Conservation (phyloP, 2,329 filamentous ascomycete genomes). For the Diaporthe australafricana region DNA sequence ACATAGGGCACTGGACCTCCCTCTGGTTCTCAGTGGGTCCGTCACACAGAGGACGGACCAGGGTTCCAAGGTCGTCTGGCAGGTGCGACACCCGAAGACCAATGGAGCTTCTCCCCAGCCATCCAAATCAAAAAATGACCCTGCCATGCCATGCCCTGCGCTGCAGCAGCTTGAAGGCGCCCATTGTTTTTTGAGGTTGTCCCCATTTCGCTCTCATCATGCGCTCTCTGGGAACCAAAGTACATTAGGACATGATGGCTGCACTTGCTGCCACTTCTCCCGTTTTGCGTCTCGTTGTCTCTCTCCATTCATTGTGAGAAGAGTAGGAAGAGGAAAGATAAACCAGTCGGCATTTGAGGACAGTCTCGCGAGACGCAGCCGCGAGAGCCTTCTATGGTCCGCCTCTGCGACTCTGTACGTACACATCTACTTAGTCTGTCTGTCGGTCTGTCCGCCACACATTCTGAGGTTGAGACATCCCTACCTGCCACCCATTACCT, state of each 20-base stretch:
- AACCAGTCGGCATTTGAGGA: neutral
- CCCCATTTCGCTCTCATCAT: constrained; percentile 17
- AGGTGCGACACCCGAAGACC: constrained; percentile 13
- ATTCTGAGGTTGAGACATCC: constrained; percentile 2
- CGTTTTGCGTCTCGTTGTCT: neutral
- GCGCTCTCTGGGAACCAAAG: neutral
- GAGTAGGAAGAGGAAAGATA: neutral
- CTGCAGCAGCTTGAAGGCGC: too few relatives aligned
- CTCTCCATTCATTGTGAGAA: neutral
- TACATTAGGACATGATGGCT: constrained; percentile 1
- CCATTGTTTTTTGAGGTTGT: constrained; percentile 6
- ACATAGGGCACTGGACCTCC: neutral
- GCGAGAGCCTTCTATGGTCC: neutral
- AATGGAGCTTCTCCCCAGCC: constrained; percentile 25
- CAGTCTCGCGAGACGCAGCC: neutral
- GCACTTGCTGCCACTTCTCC: neutral
- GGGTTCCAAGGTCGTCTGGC: constrained; percentile 4
- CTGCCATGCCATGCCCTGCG: constrained; percentile 12
- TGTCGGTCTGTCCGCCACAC: constrained; percentile 16
- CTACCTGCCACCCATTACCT: constrained; percentile 14
- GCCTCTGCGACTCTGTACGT: neutral
- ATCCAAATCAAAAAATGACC: constrained; percentile 21
- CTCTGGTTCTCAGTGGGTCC: neutral
- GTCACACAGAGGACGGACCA: neutral
- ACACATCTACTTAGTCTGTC: neutral